Evolutionary conservation across 179 eudicot genomes (phyloP).

Genomic region (Dionaea muscipula): DNA sequence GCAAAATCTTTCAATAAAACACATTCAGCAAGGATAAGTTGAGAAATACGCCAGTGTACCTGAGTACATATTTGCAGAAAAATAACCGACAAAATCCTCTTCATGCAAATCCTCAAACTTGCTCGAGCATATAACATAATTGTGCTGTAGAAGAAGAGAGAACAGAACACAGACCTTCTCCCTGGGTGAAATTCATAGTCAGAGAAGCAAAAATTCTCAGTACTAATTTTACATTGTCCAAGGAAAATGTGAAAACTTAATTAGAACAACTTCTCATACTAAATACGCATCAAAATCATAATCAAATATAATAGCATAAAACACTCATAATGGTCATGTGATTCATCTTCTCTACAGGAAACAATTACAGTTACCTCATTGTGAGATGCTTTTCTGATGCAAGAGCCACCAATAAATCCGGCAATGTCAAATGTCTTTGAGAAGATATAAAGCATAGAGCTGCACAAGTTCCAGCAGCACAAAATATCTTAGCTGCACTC

Average conservation of each 20-base stretch:
- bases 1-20: background rate
- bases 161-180: conserved; percentile 67
- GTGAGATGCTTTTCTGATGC: conserved; percentile 37
- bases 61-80: conserved; percentile 27
- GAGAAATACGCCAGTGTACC: conserved; percentile 24
- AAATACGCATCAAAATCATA: background rate
- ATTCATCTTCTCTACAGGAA: background rate
- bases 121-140: conserved; percentile 17
- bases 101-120: conserved; percentile 13
- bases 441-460: conserved; percentile 21
- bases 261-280: background rate
- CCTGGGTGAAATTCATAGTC: conserved; percentile 24
- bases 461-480: conserved; percentile 28
- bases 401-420: conserved; percentile 30
- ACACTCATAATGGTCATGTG: background rate
- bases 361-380: conserved; percentile 31
- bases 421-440: conserved; percentile 22
- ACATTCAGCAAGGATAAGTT: background rate
- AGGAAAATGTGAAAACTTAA: background rate
- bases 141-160: conserved; percentile 39
- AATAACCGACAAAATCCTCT: conserved; percentile 18
- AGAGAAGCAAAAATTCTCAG: conserved; percentile 5
- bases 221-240: background rate
- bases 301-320: background rate
- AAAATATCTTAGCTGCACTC: conserved; percentile 44